A percentile compares a stretch with the other conserved stretches of the same genome.
phyloP scores from a whole-genome alignment of 2,329 filamentous ascomycete genomes.

The Colletotrichum orchidophilum region DNA sequence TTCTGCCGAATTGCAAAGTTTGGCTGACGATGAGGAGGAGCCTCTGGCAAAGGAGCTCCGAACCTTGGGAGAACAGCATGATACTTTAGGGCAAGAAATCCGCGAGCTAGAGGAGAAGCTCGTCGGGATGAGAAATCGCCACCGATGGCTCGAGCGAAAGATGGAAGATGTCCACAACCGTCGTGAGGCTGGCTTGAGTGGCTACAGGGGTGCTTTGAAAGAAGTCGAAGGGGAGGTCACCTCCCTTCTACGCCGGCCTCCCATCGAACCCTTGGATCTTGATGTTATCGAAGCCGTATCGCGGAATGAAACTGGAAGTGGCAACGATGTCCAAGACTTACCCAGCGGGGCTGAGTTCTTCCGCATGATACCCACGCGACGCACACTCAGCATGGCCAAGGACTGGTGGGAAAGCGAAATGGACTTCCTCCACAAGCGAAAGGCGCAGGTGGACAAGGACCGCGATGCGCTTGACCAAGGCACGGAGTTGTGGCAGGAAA shows the following conservation, averaged over 20 bases:
- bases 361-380: constrained; percentile 68
- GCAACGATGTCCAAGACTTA: constrained; percentile 45
- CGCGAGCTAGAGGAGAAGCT: constrained; percentile 71
- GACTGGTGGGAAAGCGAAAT: constrained; percentile 77
- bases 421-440: constrained; percentile 62
- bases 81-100: constrained; percentile 69
- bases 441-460: constrained; percentile 67
- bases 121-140: constrained; percentile 66
- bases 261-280: constrained; percentile 61
- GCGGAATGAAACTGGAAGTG: constrained; percentile 4
- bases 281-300: constrained; percentile 16
- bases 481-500: constrained; percentile 71
- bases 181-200: constrained; percentile 76
- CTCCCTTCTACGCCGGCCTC: constrained; percentile 67
- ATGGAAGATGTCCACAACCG: constrained; percentile 72
- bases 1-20: constrained; percentile 58
- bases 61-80: constrained; percentile 65
- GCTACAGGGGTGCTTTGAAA: constrained; percentile 73
- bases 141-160: constrained; percentile 66
- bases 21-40: constrained; percentile 65
- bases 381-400: constrained; percentile 76
- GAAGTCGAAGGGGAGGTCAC: constrained; percentile 72
- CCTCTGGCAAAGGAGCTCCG: constrained; percentile 69
- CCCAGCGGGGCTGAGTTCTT: constrained; percentile 59
- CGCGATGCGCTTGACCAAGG: constrained; percentile 74